These are phyloP conservation scores for Macroventuria anomochaeta DNA, from an alignment of 2,329 filamentous ascomycete genomes.

Conservation along the genomic window DNA sequence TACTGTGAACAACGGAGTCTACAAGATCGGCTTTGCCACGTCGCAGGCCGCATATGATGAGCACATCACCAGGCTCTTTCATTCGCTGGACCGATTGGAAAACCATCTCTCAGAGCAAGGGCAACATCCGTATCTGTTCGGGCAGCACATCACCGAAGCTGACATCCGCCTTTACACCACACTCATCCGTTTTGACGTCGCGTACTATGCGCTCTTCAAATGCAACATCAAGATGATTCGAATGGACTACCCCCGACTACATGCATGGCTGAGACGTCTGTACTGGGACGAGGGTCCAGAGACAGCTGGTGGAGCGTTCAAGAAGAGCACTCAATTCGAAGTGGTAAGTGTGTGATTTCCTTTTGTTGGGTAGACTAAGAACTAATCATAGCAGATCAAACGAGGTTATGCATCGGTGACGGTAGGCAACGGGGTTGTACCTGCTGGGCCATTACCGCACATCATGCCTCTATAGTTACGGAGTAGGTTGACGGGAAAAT, in stretches of 20 bases:
- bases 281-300: conserved; percentile 72
- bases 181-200: conserved; percentile 64
- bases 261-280: conserved; percentile 78
- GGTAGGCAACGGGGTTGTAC: conserved; percentile 32
- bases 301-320: conserved; percentile 38
- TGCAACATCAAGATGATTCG: conserved; percentile 87
- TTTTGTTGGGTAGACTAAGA: neutral
- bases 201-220: conserved; percentile 65
- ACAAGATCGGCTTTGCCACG: conserved; percentile 78
- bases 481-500: no score
- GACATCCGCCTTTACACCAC: conserved; percentile 61
- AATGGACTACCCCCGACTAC: conserved; percentile 78
- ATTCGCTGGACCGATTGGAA: conserved; percentile 78
- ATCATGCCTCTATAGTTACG: conserved; percentile 33
- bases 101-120: conserved; percentile 64
- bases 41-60: conserved; percentile 82
- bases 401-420: conserved; percentile 36
- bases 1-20: conserved; percentile 62
- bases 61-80: conserved; percentile 74
- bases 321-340: conserved; percentile 38
- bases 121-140: conserved; percentile 74
- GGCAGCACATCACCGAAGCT: conserved; percentile 60
- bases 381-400: conserved; percentile 35
- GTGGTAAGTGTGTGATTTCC: conserved; percentile 14
- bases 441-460: conserved; percentile 28